Evolutionary conservation across 176 grass and related monocot species (phyloP).

Genomic region (Rhynchospora pubera): DNA sequence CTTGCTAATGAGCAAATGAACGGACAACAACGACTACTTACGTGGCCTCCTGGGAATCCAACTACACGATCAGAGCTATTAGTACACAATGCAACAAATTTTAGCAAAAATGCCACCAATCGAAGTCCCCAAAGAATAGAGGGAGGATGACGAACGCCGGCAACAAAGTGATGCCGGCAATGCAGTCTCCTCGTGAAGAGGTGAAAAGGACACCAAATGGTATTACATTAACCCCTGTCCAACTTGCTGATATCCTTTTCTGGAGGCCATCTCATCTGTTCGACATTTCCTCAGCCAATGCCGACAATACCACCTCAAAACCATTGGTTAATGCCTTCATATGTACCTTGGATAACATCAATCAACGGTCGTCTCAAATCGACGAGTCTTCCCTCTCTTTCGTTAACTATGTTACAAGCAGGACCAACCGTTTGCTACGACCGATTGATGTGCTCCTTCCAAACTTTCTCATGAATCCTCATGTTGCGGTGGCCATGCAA

Average conservation of each 20-base stretch:
- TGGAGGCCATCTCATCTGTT: constrained; percentile 12
- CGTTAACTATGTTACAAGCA: constrained; percentile 24
- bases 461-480: constrained; percentile 46
- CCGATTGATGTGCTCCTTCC: constrained; percentile 57
- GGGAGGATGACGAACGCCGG: constrained; percentile 22
- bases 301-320: background rate
- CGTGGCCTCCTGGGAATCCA: background rate
- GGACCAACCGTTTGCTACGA: constrained; percentile 40
- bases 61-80: constrained; percentile 2
- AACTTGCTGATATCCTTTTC: constrained; percentile 22
- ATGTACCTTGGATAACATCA: constrained; percentile 15
- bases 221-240: background rate
- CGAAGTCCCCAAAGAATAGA: background rate
- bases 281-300: background rate
- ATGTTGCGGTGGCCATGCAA: constrained; percentile 44
- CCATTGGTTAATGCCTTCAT: constrained; percentile 15
- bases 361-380: background rate
- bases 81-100: constrained; percentile 19
- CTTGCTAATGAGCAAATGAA: constrained; percentile 17
- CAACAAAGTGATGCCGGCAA: constrained; percentile 25
- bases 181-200: constrained; percentile 16
- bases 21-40: background rate
- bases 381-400: constrained; percentile 22
- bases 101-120: constrained; percentile 15
- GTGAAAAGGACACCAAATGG: background rate